A percentile compares a stretch with the other conserved stretches of the same genome.
These are phyloP conservation scores for Calonectria naviculata DNA, from an alignment of 2,329 filamentous ascomycete species.

Conservation along the genomic window DNA sequence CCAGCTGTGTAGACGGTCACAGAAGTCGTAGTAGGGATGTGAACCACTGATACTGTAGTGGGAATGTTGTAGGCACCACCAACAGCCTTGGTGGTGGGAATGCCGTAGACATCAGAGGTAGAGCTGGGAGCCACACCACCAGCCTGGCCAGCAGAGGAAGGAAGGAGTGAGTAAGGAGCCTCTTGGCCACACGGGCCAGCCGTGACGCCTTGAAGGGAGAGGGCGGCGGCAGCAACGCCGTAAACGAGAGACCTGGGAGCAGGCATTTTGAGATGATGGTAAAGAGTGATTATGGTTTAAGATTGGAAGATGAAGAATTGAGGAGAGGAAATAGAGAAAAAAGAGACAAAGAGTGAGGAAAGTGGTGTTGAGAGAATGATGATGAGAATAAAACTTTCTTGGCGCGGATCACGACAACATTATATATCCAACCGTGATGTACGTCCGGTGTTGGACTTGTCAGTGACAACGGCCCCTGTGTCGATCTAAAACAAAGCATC, in stretches of 20 bases:
- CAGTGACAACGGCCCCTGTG: neutral
- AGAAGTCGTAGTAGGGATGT: neutral
- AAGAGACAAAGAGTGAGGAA: neutral
- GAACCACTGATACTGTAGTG: neutral
- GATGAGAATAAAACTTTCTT: neutral
- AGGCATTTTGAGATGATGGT: neutral
- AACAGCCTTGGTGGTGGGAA: neutral
- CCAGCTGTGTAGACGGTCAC: neutral
- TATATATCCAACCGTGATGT: neutral
- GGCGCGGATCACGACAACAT: neutral
- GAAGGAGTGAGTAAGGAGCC: neutral
- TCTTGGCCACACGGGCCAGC: neutral
- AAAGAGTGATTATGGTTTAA: neutral
- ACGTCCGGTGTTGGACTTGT: neutral
- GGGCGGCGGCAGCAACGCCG: neutral
- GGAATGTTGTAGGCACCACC: neutral
- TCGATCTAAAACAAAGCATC: neutral
- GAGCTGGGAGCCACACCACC: neutral
- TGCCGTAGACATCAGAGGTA: neutral
- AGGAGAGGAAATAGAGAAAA: neutral
- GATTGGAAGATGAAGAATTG: neutral
- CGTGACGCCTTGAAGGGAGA: neutral
- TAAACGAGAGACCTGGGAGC: neutral
- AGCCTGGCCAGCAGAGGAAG: neutral
- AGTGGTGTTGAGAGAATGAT: neutral